phyloP scores from a whole-genome alignment of 495 filamentous ascomycete species.

The Aspergillus homomorphus region DNA sequence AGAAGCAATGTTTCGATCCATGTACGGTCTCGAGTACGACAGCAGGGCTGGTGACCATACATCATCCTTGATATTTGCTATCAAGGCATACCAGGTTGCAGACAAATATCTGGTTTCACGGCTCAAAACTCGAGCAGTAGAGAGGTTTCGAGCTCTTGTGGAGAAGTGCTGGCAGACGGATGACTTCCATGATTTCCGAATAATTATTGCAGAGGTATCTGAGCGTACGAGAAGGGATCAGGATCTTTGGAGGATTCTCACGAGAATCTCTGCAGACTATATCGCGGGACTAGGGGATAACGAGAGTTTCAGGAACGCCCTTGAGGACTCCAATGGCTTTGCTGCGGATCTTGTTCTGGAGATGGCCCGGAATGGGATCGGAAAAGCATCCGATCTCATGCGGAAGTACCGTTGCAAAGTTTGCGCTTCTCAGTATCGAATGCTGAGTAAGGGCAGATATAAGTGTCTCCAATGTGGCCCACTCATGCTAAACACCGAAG shows the following conservation, averaged over 20 bases:
- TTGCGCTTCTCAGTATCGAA: no score
- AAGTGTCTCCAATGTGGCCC: no score
- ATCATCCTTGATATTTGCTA: constrained; percentile 28
- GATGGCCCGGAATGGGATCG: background rate
- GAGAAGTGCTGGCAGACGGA: constrained; percentile 21
- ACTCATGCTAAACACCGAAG: no score
- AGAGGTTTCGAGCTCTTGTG: constrained; percentile 31
- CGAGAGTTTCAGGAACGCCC: constrained; percentile 12
- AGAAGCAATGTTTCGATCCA: constrained; percentile 33
- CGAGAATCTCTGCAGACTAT: constrained; percentile 15
- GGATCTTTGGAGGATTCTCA: constrained; percentile 34
- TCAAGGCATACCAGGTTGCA: constrained; percentile 41
- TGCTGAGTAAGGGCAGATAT: no score
- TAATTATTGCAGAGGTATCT: constrained; percentile 32
- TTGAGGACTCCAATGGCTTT: constrained; percentile 14
- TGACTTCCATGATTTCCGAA: constrained; percentile 33
- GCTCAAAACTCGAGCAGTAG: constrained; percentile 31
- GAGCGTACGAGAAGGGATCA: constrained; percentile 23
- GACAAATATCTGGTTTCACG: constrained; percentile 39
- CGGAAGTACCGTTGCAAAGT: no score
- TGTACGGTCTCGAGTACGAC: constrained; percentile 29
- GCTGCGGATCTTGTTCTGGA: constrained; percentile 19
- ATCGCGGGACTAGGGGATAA: constrained; percentile 11
- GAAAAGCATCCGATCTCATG: background rate
- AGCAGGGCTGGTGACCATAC: constrained; percentile 20